Percentiles rank a stretch among this genome's conserved stretches.
Conservation (phyloP, 306 rosid genomes). For the Malus fusca region DNA sequence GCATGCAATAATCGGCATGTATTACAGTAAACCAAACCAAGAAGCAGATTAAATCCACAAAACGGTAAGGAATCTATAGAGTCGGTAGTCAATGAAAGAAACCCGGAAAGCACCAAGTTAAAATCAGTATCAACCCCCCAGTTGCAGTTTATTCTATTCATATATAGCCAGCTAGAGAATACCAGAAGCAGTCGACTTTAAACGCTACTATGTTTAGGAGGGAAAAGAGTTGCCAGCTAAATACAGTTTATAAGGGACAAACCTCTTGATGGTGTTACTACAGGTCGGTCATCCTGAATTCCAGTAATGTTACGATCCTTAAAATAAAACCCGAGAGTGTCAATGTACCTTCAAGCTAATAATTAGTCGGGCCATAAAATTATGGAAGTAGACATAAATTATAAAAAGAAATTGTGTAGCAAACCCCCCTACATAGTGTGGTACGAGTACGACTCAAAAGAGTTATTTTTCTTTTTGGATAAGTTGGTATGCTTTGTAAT, state of each 20-base stretch:
- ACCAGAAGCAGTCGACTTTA: no score
- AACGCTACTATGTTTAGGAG: neutral
- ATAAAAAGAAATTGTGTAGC: neutral
- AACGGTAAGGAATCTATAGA: no score
- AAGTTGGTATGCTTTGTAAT: neutral
- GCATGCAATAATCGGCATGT: neutral
- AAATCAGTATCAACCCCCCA: neutral
- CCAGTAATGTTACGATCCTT: conserved; percentile 51
- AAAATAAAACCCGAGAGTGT: neutral
- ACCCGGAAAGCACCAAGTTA: neutral
- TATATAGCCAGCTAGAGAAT: no score
- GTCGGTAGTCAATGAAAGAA: no score
- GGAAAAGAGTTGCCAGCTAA: neutral
- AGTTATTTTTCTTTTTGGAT: neutral
- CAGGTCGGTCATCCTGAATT: conserved; percentile 32
- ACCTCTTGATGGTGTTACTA: conserved; percentile 29
- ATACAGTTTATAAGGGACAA: conserved; percentile 20
- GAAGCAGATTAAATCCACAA: neutral
- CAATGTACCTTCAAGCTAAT: neutral
- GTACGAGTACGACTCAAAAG: neutral
- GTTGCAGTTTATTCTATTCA: no score
- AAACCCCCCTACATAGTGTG: neutral
- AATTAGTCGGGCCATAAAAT: neutral
- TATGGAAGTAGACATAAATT: neutral
- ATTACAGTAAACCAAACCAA: neutral